Evolutionary conservation across 495 filamentous ascomycete species (phyloP).

Genomic region (Lasiosphaeris hirsuta): DNA sequence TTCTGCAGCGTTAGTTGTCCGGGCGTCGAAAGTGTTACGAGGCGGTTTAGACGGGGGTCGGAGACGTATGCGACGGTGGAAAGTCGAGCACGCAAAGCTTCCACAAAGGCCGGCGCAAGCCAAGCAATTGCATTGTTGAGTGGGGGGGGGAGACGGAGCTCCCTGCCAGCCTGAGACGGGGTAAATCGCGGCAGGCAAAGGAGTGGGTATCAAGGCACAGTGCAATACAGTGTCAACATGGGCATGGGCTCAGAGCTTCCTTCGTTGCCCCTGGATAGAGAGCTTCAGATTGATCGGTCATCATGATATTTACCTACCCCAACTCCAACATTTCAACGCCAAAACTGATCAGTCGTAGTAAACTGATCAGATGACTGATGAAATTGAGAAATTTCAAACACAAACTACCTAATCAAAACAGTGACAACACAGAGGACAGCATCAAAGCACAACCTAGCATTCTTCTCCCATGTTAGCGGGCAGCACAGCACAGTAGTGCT

Average conservation of each 20-base stretch:
- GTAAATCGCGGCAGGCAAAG: slow-evolving; percentile 1
- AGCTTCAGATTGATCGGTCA: too few relatives aligned
- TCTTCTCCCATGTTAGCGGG: not conserved
- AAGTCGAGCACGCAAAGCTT: not conserved
- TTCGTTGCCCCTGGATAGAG: too few relatives aligned
- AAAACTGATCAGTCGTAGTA: too few relatives aligned
- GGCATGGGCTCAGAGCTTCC: too few relatives aligned
- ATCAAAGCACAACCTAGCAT: not conserved
- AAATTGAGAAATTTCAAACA: too few relatives aligned
- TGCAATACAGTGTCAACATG: not conserved
- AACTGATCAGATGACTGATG: too few relatives aligned
- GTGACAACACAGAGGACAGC: not conserved
- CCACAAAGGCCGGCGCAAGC: not conserved
- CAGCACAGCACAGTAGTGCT: not conserved
- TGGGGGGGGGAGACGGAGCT: not conserved
- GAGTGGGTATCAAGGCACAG: not conserved
- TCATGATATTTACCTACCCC: too few relatives aligned
- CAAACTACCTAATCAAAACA: too few relatives aligned
- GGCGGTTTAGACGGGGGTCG: not conserved
- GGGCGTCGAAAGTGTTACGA: not conserved
- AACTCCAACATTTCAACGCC: too few relatives aligned
- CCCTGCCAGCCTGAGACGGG: not conserved
- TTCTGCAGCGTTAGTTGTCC: not conserved
- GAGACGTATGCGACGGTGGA: not conserved
- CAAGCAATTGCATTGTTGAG: not conserved